Conservation (phyloP, 495 filamentous ascomycete genomes). For the Immersiella caudata region DNA sequence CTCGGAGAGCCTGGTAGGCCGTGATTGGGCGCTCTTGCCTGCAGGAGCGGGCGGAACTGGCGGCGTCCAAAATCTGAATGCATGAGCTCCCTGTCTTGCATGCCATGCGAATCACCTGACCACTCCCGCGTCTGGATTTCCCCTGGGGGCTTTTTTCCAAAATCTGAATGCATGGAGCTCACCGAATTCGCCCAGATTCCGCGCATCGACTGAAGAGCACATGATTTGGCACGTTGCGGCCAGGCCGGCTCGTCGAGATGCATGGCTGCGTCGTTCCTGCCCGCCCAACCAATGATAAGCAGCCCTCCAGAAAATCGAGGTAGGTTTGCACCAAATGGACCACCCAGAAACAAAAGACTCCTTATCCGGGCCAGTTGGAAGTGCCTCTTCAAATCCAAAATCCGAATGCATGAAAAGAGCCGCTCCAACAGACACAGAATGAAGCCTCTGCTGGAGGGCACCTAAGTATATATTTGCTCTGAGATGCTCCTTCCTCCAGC, state of each 20-base stretch:
- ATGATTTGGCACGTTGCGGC: conserved; percentile 2
- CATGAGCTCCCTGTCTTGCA: background rate
- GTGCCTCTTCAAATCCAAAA: background rate
- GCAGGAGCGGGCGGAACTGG: background rate
- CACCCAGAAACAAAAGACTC: too few species aligned
- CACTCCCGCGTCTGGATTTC: background rate
- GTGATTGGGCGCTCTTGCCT: background rate
- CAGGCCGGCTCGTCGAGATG: background rate
- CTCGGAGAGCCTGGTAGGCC: background rate
- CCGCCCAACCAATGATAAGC: too few species aligned
- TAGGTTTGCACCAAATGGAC: background rate
- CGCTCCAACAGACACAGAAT: background rate
- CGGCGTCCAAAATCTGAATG: conserved; percentile 6
- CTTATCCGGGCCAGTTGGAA: background rate
- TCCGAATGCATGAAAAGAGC: background rate
- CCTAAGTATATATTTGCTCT: too few species aligned
- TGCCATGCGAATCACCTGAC: background rate
- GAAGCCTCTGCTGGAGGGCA: too few species aligned
- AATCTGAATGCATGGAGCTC: background rate
- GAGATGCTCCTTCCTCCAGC: too few species aligned
- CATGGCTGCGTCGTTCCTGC: too few species aligned
- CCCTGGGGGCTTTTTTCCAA: background rate
- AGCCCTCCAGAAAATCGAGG: too few species aligned
- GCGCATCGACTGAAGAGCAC: background rate
- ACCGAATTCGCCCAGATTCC: background rate